These are phyloP conservation scores for Talaromyces sp. DNA, from an alignment of 2,329 filamentous ascomycete species.

Conservation along the genomic window DNA sequence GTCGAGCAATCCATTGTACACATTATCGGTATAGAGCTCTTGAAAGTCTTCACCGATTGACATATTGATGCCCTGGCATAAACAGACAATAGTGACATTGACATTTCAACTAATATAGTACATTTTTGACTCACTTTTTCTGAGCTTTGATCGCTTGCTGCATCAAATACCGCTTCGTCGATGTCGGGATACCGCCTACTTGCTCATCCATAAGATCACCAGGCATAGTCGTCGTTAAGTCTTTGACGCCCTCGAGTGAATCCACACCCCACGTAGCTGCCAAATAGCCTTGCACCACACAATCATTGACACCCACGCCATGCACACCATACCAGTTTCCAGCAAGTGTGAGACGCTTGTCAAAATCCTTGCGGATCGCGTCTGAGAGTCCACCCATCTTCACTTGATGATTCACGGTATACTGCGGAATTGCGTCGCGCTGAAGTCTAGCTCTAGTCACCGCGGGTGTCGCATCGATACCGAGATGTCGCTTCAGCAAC, in stretches of 20 bases:
- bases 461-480: slow-evolving; percentile 61
- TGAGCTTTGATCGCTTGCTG: not conserved
- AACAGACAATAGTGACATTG: not conserved
- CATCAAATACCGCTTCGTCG: slow-evolving; percentile 7
- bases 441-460: slow-evolving; percentile 60
- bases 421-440: slow-evolving; percentile 83
- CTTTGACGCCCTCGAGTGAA: slow-evolving; percentile 19
- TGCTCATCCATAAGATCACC: slow-evolving; percentile 21
- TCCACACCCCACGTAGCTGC: slow-evolving; percentile 45
- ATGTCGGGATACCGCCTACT: slow-evolving; percentile 16
- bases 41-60: not conserved
- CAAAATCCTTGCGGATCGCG: slow-evolving; percentile 55
- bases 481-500: slow-evolving; percentile 69
- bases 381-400: slow-evolving; percentile 57
- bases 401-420: slow-evolving; percentile 69
- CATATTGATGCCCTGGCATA: not conserved
- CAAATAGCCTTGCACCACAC: slow-evolving; percentile 55
- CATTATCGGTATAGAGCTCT: not conserved
- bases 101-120: slow-evolving; percentile 6
- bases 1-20: not conserved
- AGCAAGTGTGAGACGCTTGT: slow-evolving; percentile 61
- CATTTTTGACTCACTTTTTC: not conserved
- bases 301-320: slow-evolving; percentile 53
- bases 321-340: slow-evolving; percentile 52
- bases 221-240: slow-evolving; percentile 16